Evolutionary conservation across 768 basidiomycete genomes (phyloP), one percentile per base, ranked within the genome.

Genomic region (Calocybe gangraenosa): DNA sequence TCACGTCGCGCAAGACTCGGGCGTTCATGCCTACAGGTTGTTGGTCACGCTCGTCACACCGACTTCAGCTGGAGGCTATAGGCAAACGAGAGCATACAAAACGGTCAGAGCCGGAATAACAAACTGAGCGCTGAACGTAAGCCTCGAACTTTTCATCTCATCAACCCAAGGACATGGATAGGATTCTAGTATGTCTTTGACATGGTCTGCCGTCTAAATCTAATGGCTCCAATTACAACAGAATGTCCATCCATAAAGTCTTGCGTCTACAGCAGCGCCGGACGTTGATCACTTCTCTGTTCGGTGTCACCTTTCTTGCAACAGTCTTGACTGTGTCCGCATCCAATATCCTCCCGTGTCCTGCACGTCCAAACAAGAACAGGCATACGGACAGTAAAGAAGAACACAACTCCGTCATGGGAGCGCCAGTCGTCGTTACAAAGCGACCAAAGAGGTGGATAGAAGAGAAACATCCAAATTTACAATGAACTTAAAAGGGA

Each of bases 391-490:
- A 89, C 54, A 69, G 67, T 37, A 71, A 70, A 20, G 55, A 54
- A 44, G 60, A 57, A 39, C 55, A 51, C 30, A 40, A 52, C 15
- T 37, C 54, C 37, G 53, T 53, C 48, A 45, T 57, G 34, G 59
- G 56, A 42, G 54, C 63, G 25, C 69, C 71, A 25, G 74, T 82
- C 20, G 73, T 73, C 17, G 76, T 82, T 11, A 60, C 65, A 53
- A 87, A 79, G 65, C 68, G 75, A 41, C 82, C 84, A 10, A 74
- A 79, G 55, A 74, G 85, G 52, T 92, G 89, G 89, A 90, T 92
- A 59, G 84, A 89, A 65, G 89, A 92, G 64, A 84, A 66, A 47
- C 57, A 65, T 36, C 74, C 70, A 5, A 56, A 58, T 44, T 61
- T 61, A 55, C 54, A 64, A 48, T 59, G 39, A 48, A 37, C 40